Percentiles rank a stretch among this genome's conserved stretches.
Evolutionary conservation across 1,139 yeast genomes (phyloP).

Genomic region (Candida sanyaensis): DNA sequence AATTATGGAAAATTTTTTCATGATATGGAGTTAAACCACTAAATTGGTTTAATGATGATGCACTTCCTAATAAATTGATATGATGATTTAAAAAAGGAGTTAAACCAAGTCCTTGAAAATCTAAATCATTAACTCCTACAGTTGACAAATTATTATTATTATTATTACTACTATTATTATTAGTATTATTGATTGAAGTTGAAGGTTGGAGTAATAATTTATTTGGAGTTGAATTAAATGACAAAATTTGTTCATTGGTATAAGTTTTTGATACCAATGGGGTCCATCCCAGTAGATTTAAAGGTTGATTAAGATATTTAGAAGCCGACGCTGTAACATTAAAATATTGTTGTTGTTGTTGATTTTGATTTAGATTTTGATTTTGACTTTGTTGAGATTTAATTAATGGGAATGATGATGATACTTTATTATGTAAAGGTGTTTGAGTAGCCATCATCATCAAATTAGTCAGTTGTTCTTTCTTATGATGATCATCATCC

Average conservation of each 20-base stretch:
- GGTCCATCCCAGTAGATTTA: constrained; percentile 44
- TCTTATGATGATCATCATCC: background rate
- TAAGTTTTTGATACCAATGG: constrained; percentile 44
- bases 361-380: constrained; percentile 8
- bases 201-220: constrained; percentile 9
- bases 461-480: background rate
- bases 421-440: constrained; percentile 10
- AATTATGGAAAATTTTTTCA: constrained; percentile 47
- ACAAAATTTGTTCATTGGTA: constrained; percentile 35
- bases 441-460: constrained; percentile 8
- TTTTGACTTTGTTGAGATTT: constrained; percentile 6
- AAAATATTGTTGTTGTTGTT: constrained; percentile 12
- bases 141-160: background rate
- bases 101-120: constrained; percentile 41
- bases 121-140: constrained; percentile 23
- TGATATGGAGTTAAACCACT: constrained; percentile 44
- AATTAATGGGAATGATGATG: constrained; percentile 6
- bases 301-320: constrained; percentile 18
- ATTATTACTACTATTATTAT: background rate
- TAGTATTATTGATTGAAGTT: background rate
- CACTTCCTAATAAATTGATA: constrained; percentile 24
- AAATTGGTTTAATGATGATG: constrained; percentile 15
- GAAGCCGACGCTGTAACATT: constrained; percentile 31
- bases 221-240: constrained; percentile 40
- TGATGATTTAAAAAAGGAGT: constrained; percentile 49